These are phyloP conservation scores for Leishmania turanica DNA, from an alignment of 208 protist species.

Conservation along the genomic window DNA sequence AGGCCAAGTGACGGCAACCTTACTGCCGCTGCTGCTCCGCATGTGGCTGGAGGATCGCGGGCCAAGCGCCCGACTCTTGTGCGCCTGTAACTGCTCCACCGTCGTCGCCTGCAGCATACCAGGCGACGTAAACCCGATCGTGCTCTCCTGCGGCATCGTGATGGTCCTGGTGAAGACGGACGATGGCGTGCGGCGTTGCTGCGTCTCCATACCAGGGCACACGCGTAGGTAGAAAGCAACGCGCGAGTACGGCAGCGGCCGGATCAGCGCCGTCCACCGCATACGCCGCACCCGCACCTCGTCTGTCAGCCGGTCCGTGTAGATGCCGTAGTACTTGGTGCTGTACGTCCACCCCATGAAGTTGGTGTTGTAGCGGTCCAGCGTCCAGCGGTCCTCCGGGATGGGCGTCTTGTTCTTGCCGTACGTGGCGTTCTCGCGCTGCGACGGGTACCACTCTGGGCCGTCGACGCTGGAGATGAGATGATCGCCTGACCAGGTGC, in stretches of 20 bases:
- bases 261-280: constrained; percentile 68
- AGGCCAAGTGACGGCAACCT: constrained; percentile 3
- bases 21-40: constrained; percentile 15
- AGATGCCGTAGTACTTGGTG: constrained; percentile 71
- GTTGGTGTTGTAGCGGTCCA: constrained; percentile 72
- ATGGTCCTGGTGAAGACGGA: constrained; percentile 5
- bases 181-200: constrained; percentile 16
- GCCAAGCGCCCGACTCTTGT: constrained; percentile 4
- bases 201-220: constrained; percentile 49
- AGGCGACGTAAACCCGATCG: constrained; percentile 32
- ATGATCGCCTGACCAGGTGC: constrained; percentile 38
- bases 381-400: constrained; percentile 41
- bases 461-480: constrained; percentile 61
- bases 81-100: constrained; percentile 28
- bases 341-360: constrained; percentile 84
- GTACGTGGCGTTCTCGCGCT: constrained; percentile 43
- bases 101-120: constrained; percentile 40
- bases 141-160: constrained; percentile 21
- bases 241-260: constrained; percentile 50
- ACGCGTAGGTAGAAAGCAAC: constrained; percentile 49
- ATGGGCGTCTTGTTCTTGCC: constrained; percentile 31
- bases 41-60: constrained; percentile 10
- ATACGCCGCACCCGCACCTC: constrained; percentile 62
- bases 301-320: constrained; percentile 38
- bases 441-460: constrained; percentile 69